phyloP scores from a whole-genome alignment of 2,329 filamentous ascomycete genomes.

The Diaporthe nobilis region DNA sequence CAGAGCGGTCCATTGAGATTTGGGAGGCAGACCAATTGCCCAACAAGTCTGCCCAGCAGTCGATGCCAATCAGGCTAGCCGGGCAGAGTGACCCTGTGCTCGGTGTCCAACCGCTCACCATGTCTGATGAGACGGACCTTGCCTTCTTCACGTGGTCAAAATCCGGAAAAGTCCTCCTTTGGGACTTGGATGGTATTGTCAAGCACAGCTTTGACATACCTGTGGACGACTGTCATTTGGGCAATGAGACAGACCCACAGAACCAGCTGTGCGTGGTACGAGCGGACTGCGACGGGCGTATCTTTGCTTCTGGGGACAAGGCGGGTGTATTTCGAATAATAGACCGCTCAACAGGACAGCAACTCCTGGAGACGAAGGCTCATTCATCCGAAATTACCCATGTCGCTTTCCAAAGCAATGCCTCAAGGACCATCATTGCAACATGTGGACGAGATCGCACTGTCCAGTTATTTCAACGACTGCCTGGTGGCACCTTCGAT shows the following conservation, averaged over 20 bases:
- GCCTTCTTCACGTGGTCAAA: slow-evolving; percentile 92
- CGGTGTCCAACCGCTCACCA: slow-evolving; percentile 78
- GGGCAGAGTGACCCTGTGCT: slow-evolving; percentile 76
- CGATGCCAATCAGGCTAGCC: slow-evolving; percentile 69
- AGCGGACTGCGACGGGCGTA: slow-evolving; percentile 72
- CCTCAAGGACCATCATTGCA: slow-evolving; percentile 77
- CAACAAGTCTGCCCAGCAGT: slow-evolving; percentile 54
- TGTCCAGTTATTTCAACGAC: slow-evolving; percentile 86
- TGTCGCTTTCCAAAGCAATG: slow-evolving; percentile 78
- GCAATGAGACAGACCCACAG: slow-evolving; percentile 63
- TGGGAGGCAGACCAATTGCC: slow-evolving; percentile 64
- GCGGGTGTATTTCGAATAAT: slow-evolving; percentile 84
- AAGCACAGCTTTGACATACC: slow-evolving; percentile 75
- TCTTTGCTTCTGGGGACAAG: slow-evolving; percentile 87
- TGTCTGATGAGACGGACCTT: slow-evolving; percentile 72
- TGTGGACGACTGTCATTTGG: slow-evolving; percentile 73
- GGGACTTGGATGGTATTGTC: slow-evolving; percentile 81
- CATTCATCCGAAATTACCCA: slow-evolving; percentile 89
- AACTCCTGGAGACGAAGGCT: slow-evolving; percentile 82
- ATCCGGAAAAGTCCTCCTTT: slow-evolving; percentile 85
- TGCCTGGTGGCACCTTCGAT: slow-evolving; percentile 71
- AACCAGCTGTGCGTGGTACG: slow-evolving; percentile 74
- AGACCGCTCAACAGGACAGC: slow-evolving; percentile 72
- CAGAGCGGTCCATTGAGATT: slow-evolving; percentile 81
- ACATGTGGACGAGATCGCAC: slow-evolving; percentile 91